phyloP scores from a whole-genome alignment of 257 asterid genomes.

The Asclepias syriaca region DNA sequence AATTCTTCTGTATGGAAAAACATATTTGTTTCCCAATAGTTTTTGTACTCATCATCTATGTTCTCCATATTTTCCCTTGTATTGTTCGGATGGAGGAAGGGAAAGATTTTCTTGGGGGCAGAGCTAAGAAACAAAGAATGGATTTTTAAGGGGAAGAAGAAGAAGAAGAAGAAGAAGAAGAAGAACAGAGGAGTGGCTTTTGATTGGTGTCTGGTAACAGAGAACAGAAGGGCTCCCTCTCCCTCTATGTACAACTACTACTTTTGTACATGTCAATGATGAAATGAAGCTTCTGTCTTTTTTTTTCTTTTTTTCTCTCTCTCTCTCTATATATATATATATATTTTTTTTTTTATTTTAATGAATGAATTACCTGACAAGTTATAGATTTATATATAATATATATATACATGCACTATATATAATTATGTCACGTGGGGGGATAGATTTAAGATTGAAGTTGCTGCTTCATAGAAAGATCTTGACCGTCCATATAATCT shows the following conservation, averaged over 20 bases:
- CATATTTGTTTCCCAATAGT: constrained; percentile 56
- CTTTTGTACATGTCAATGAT: background rate
- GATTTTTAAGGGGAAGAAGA: background rate
- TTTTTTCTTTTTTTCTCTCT: background rate
- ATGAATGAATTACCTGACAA: background rate
- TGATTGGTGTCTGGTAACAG: no score
- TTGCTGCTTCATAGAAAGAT: constrained; percentile 19
- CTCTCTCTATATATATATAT: no score
- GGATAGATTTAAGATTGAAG: background rate
- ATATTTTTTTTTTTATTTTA: no score
- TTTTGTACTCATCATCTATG: constrained; percentile 37
- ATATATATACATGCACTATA: background rate
- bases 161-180: no score
- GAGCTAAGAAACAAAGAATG: no score
- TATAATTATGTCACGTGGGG: constrained; percentile 15
- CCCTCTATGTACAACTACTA: background rate
- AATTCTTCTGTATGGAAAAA: constrained; percentile 50
- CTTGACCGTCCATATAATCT: constrained; percentile 16
- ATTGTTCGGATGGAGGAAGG: background rate
- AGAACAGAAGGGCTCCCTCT: no score
- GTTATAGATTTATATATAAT: background rate
- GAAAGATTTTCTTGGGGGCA: background rate
- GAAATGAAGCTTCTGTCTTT: background rate
- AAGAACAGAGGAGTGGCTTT: no score
- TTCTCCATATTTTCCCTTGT: constrained; percentile 30